Conservation (phyloP, 2,329 filamentous ascomycete genomes). For the Colletotrichum lindemuthianum region DNA sequence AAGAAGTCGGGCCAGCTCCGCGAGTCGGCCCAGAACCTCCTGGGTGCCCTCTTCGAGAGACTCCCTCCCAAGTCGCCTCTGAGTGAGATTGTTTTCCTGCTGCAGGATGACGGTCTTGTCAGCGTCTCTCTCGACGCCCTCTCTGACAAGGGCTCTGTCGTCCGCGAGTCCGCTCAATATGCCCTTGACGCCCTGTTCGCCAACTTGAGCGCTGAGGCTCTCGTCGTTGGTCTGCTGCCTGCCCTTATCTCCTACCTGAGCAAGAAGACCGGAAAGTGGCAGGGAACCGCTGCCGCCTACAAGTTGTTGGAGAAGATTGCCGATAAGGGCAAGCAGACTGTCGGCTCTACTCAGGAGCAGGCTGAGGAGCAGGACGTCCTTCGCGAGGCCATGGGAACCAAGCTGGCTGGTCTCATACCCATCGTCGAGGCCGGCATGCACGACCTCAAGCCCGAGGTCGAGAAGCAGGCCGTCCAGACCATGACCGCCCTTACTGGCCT, state of each 20-base stretch:
- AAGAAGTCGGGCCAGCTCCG: slow-evolving; percentile 91
- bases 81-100: slow-evolving; percentile 82
- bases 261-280: slow-evolving; percentile 94
- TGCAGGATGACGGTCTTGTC: slow-evolving; percentile 82
- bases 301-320: slow-evolving; percentile 92
- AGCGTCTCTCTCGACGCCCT: slow-evolving; percentile 82
- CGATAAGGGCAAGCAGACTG: slow-evolving; percentile 88
- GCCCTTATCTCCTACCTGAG: slow-evolving; percentile 78
- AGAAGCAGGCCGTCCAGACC: slow-evolving; percentile 89
- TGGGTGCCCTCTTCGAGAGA: slow-evolving; percentile 92
- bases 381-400: slow-evolving; percentile 88
- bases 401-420: slow-evolving; percentile 87
- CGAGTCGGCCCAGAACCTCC: slow-evolving; percentile 93
- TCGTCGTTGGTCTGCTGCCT: slow-evolving; percentile 85
- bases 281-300: slow-evolving; percentile 89
- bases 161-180: slow-evolving; percentile 93
- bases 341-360: slow-evolving; percentile 82
- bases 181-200: slow-evolving; percentile 89
- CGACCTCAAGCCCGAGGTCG: slow-evolving; percentile 88
- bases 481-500: slow-evolving; percentile 92
- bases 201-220: slow-evolving; percentile 81
- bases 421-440: slow-evolving; percentile 95
- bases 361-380: slow-evolving; percentile 89
- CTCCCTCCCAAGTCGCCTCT: slow-evolving; percentile 81
- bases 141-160: slow-evolving; percentile 88